These are phyloP conservation scores for Carpinus fangiana DNA, from an alignment of 306 rosid genomes.

Conservation along the genomic window DNA sequence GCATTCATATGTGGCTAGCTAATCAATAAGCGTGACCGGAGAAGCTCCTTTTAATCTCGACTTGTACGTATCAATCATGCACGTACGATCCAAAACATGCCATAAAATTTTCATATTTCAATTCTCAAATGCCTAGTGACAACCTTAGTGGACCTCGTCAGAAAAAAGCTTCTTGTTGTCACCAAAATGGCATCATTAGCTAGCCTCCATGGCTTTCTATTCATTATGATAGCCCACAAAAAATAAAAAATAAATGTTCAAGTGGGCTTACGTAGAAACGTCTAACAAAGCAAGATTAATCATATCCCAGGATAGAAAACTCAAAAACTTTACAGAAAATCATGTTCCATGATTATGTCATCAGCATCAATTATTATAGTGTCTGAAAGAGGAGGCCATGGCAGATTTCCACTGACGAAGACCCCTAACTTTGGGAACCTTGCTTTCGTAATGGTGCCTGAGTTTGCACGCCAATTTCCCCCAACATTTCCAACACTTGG, in stretches of 20 bases:
- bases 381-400: background rate
- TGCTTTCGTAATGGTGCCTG: background rate
- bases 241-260: no score
- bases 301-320: background rate
- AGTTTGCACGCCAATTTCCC: conserved; percentile 7
- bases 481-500: background rate
- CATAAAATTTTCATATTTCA: background rate
- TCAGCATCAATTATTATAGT: background rate
- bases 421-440: conserved; percentile 6
- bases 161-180: conserved; percentile 18
- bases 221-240: background rate
- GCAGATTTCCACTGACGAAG: background rate
- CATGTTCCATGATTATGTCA: background rate
- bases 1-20: conserved; percentile 4
- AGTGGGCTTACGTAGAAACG: conserved; percentile 34
- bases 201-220: background rate
- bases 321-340: background rate
- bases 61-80: background rate
- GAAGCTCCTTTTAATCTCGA: background rate
- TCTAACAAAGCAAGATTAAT: background rate
- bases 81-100: background rate
- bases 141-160: conserved; percentile 34
- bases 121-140: conserved; percentile 3
- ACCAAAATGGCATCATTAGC: conserved; percentile 20
- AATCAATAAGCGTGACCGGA: background rate